Evolutionary conservation across 192 early-diverging fungal genomes (phyloP), one percentile per base, ranked within the genome.

Genomic region (Geranomyces variabilis): DNA sequence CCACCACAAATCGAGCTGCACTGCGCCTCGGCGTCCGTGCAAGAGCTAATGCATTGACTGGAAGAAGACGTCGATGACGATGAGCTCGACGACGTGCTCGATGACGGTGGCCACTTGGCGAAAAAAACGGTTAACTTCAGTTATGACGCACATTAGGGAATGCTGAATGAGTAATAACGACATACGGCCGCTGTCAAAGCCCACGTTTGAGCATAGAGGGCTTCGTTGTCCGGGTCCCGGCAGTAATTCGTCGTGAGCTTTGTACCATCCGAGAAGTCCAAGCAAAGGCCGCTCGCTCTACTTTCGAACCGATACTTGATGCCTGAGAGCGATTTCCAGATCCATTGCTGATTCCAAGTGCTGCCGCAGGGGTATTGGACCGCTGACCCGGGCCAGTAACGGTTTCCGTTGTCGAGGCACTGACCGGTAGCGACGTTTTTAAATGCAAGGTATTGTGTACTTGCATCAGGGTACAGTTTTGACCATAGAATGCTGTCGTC

Each of bases 1-100:
- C 51, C 51, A 9, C 4, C 51, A 17, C 51, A 53, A 26, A 53
- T 53, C n/a, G 51, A 53, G 51, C 51, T 53, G 51, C 51, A 24
- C 51, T 53, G 19, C 24, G 17, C 51, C 4, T 7, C 7, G 51
- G 51, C 51, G 15, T n/a, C 36, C 3, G 17, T 26, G 17, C 51
- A 53, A 26, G 51, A 53, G 51, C 51, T 53, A 15, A 53, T 15
- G 51, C 51, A 53, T 15, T 17, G 17, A 53, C 51, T 53, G 51
- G 51, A 53, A 3, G 51, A 53, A 7, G 51, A 53, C 3, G 6
- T 53, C 51, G 51, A 53, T 26, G 51, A 17, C 51, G 51, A 53
- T 17, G 51, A 53, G 17, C 51, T 53, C 2, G 17, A 53, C 4
- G 51, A 53, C 24, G 51, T 8, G 19, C 6, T 41, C 36, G n/a